Evolutionary conservation across 306 rosid genomes (phyloP), one percentile per base, ranked within the genome.

Genomic region (Cucurbita argyrosperma): DNA sequence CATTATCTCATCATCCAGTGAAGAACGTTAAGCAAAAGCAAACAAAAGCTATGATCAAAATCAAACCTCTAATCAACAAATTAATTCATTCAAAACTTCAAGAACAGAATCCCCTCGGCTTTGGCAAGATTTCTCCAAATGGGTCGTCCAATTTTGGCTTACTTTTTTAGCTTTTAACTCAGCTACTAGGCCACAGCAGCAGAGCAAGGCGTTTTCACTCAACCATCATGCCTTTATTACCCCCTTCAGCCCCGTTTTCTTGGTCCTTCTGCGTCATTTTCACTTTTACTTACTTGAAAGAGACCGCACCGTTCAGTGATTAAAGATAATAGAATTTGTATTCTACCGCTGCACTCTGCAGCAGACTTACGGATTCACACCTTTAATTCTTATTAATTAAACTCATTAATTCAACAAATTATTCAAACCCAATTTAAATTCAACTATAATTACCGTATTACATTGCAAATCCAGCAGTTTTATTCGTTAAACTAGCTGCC

Each of bases 1-100:
- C 80, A 93, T 90, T 89, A 78, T 86, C 97, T 89, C 96, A 90
- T 90, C 90, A 90, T 90, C 94, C 75, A 77, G 87, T 88, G 86
- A 96, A 89, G 81, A 83, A 82, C 84, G 42, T 76, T 75, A 76
- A 81, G 72, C 82, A 81, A 85, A 87, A 87, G 89, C 86, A 85
- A 83, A 83, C 90, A 88, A 87, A 75, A 78, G 53, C 77, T 59
- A 74, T 74, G 23, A 80, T 78, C 68, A 71, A 76, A 76, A 74
- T 53, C 47, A 71, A 71, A 49, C 76, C 64, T 6, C 51, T 43
- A 18, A 73, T 40, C 16, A 40, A 73, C 53, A 38, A 35, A 38
- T 38, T 53, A 43, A 54, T 19, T 39, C 46, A 54, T 12, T 54
- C 23, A 38, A 8, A 67, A 68, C 39, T 73, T 50, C 7, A 53